Percentiles rank a stretch among this genome's conserved stretches.
Conservation (phyloP, 2,329 filamentous ascomycete genomes). For the Fusarium sp. region DNA sequence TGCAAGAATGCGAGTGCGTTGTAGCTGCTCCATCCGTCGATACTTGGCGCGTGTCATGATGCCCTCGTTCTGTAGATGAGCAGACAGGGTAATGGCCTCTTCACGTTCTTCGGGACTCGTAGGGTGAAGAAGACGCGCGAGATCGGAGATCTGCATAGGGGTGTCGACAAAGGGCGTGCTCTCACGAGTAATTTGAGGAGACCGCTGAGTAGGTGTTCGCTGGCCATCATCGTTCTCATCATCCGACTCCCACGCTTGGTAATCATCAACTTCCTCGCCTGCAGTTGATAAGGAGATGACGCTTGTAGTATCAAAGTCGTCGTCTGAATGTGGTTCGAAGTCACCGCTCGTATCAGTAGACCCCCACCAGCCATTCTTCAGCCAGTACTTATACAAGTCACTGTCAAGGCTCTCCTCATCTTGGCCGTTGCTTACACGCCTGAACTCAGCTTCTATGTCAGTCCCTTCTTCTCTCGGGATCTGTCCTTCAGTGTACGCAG, state of each 20-base stretch:
- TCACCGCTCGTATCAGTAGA: constrained; percentile 83
- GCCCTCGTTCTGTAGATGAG: constrained; percentile 76
- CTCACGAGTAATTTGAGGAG: constrained; percentile 61
- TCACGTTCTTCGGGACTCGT: constrained; percentile 79
- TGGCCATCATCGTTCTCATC: constrained; percentile 61
- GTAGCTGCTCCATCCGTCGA: constrained; percentile 72
- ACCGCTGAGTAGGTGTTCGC: constrained; percentile 78
- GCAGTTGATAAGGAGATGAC: constrained; percentile 70
- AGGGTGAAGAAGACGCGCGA: constrained; percentile 86
- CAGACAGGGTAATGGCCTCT: constrained; percentile 82
- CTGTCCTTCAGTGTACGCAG: constrained; percentile 54
- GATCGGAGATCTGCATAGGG: constrained; percentile 72
- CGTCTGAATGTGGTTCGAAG: constrained; percentile 68
- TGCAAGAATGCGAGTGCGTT: constrained; percentile 72
- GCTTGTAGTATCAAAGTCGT: constrained; percentile 81
- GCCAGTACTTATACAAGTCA: constrained; percentile 86
- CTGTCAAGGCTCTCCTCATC: constrained; percentile 76
- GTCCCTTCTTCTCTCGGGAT: constrained; percentile 71
- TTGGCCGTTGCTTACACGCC: constrained; percentile 61
- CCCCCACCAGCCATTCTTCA: constrained; percentile 85
- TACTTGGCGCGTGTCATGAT: constrained; percentile 87
- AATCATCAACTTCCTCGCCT: constrained; percentile 57
- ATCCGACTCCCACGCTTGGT: constrained; percentile 60
- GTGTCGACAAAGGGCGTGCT: constrained; percentile 69
- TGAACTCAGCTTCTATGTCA: constrained; percentile 84